These are phyloP conservation scores for Syzygium aromaticum DNA, from an alignment of 345 rosid species.

Conservation along the genomic window DNA sequence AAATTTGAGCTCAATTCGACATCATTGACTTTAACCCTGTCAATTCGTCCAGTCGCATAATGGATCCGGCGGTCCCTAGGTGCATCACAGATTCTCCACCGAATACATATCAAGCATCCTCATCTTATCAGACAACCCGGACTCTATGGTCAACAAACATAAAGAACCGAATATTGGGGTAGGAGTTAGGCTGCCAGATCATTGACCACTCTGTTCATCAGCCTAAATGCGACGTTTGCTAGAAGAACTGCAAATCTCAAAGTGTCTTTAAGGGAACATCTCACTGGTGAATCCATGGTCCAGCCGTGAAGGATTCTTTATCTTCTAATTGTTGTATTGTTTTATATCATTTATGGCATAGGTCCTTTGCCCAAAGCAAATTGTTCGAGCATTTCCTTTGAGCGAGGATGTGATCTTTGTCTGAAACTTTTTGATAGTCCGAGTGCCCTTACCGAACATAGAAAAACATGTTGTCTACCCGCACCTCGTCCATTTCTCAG, in stretches of 20 bases:
- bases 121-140: no score
- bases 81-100: no score
- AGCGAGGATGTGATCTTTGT: slow-evolving; percentile 48
- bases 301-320: no score
- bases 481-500: slow-evolving; percentile 46
- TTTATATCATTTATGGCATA: not conserved
- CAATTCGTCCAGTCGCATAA: no score
- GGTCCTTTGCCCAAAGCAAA: slow-evolving; percentile 35
- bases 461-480: slow-evolving; percentile 27
- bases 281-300: slow-evolving; percentile 20
- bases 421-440: slow-evolving; percentile 32
- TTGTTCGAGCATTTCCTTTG: slow-evolving; percentile 33
- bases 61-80: no score
- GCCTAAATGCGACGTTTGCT: slow-evolving; percentile 56
- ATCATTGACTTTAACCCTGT: no score
- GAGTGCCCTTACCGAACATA: slow-evolving; percentile 27
- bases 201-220: slow-evolving; percentile 53
- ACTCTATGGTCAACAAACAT: slow-evolving; percentile 11
- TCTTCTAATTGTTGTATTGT: not conserved
- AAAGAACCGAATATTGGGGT: no score
- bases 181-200: no score
- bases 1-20: no score
- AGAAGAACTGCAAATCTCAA: slow-evolving; percentile 59
- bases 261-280: slow-evolving; percentile 63
- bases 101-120: no score